Conservation (phyloP, 2,329 filamentous ascomycete genomes). For the Cercospora citrullina region DNA sequence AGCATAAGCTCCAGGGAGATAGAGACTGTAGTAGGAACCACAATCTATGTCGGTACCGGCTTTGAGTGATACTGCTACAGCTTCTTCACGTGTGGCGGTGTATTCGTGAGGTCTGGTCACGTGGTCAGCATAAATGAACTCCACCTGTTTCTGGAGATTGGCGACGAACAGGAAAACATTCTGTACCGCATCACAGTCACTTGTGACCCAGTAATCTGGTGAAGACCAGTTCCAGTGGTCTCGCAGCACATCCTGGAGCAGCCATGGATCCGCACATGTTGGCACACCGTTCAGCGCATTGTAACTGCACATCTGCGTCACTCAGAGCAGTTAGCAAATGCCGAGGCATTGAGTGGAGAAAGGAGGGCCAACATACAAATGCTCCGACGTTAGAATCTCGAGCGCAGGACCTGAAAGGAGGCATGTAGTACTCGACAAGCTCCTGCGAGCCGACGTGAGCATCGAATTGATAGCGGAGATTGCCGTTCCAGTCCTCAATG, state of each 20-base stretch:
- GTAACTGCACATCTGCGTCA: conserved; percentile 24
- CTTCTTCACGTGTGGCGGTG: conserved; percentile 46
- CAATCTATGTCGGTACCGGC: conserved; percentile 58
- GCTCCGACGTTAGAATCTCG: conserved; percentile 48
- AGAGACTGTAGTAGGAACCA: too few species aligned
- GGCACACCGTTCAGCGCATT: conserved; percentile 67
- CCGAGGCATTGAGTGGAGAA: background rate
- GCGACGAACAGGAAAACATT: conserved; percentile 46
- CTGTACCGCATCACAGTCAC: conserved; percentile 64
- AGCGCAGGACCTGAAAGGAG: conserved; percentile 59
- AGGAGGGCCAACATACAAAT: conserved; percentile 54
- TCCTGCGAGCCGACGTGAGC: conserved; percentile 61
- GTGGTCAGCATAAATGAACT: background rate
- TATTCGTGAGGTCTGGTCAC: conserved; percentile 43
- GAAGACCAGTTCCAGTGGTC: conserved; percentile 66
- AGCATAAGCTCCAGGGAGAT: conserved; percentile 39
- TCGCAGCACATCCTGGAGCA: conserved; percentile 63
- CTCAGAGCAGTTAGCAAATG: background rate
- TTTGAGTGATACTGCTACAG: conserved; percentile 51
- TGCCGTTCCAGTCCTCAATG: conserved; percentile 37
- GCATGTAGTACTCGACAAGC: conserved; percentile 66
- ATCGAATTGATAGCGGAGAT: conserved; percentile 53
- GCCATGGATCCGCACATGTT: conserved; percentile 62
- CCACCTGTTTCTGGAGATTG: background rate
- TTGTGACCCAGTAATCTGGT: conserved; percentile 63